Base-by-base conservation (phyloP, 306 rosid species). In the Fragaria vesca region DNA sequence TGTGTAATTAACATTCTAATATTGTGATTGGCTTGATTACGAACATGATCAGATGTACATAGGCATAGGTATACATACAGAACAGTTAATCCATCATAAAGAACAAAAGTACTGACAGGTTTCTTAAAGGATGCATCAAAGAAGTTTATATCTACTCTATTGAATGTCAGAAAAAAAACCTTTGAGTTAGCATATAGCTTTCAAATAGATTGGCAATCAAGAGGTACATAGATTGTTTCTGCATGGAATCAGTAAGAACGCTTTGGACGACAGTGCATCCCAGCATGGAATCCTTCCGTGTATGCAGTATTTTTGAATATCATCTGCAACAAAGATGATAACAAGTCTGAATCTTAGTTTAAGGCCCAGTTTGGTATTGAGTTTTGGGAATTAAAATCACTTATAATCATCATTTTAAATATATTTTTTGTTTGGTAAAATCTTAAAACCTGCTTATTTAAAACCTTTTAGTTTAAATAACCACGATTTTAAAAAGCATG, bases 271-370 rank as follows among this genome's bases (percentile, higher is more conserved):
- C 66, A 80, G 71, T 63, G 87, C 80, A 80, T 61, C 57, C 96
- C 99, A 32, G 97, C 93, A 73, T 90, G 90, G 70, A 93, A 96
- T 62, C 99, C 99, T 87, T 96, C 99, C 0, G 97, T 87, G 81
- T 91, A 96, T 66, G 99, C 96, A 5, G 88, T 76, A 86, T 86
- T 88, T 86, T 90, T 90, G 78, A 91, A 91, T 13, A 85, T 88
- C 91, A 87, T 85, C 98, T 93, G 90, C 81, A 76, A 75, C 18
- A 66, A 74, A 32, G 32, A 73, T 1, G 43, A 67, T 54, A 30
- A 17, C 2, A 11, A 8, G 24, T 42, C 45, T 1, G 42, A 21
- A 20, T 20, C 34, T 32, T 32, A 32, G 34, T 32, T 32, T 3
- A 32, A 1, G 34, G 32, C 32, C 34, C 0, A 32, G 34, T 32